Percentiles rank a stretch among this genome's conserved stretches.
Evolutionary conservation across 2,329 filamentous ascomycete genomes (phyloP).

Genomic region (Aureobasidium sp.): DNA sequence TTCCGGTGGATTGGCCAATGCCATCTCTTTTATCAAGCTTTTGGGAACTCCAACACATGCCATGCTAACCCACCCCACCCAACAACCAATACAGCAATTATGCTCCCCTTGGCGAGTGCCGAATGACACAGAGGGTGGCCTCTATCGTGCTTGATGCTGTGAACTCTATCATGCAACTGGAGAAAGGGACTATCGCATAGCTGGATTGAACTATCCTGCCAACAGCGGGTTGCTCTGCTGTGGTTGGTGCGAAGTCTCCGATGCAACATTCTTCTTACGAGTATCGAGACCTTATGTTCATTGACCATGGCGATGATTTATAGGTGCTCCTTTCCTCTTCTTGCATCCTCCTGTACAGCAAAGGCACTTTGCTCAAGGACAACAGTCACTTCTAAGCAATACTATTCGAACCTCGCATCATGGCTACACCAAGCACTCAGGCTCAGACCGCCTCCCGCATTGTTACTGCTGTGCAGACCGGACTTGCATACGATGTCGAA

Average conservation of each 20-base stretch:
- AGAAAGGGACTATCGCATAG: neutral
- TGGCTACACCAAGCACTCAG: neutral
- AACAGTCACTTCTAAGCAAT: neutral
- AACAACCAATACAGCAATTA: constrained; percentile 1
- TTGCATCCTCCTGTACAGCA: neutral
- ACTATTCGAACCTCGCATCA: neutral
- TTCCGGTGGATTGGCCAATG: neutral
- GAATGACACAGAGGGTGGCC: neutral
- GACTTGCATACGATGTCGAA: neutral
- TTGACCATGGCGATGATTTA: neutral
- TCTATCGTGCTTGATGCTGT: neutral
- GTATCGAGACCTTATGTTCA: neutral
- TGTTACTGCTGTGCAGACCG: neutral
- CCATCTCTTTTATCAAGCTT: neutral
- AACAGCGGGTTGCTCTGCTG: neutral
- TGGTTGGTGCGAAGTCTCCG: neutral
- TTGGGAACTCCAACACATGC: neutral
- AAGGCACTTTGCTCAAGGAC: neutral
- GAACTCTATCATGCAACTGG: neutral
- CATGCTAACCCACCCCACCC: neutral
- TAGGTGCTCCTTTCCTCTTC: neutral
- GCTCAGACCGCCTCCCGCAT: neutral
- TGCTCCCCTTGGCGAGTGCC: neutral
- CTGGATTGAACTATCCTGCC: neutral
- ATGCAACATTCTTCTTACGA: neutral